These are phyloP conservation scores for Mercurialis annua DNA, from an alignment of 345 rosid species.

Conservation along the genomic window DNA sequence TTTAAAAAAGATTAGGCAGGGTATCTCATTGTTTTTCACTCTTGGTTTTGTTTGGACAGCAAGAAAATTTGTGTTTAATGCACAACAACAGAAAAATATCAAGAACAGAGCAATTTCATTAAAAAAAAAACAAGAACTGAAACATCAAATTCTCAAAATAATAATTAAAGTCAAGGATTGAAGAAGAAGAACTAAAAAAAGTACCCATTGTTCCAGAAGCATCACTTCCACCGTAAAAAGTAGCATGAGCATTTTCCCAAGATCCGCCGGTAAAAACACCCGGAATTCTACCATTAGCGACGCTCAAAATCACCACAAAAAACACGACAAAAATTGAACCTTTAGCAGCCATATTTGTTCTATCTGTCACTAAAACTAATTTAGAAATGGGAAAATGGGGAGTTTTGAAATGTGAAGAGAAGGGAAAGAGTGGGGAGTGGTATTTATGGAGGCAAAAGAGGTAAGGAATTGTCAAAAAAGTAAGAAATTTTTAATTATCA, in stretches of 20 bases:
- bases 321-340: constrained; percentile 7
- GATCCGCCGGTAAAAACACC: constrained; percentile 60
- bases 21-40: neutral
- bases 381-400: neutral
- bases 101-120: too few species aligned
- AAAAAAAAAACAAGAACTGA: too few species aligned
- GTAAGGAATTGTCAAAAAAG: constrained; percentile 29
- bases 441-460: constrained; percentile 38
- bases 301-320: constrained; percentile 24
- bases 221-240: constrained; percentile 85
- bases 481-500: constrained; percentile 19
- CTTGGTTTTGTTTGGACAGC: neutral
- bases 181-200: neutral
- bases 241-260: constrained; percentile 84
- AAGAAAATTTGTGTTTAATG: neutral
- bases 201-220: constrained; percentile 93
- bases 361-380: neutral
- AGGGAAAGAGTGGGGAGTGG: constrained; percentile 19
- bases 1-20: too few species aligned
- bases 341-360: constrained; percentile 17
- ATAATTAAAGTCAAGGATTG: neutral
- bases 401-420: constrained; percentile 18
- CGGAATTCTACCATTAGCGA: constrained; percentile 64
- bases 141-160: too few species aligned
- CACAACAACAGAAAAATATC: neutral